phyloP scores from a whole-genome alignment of 352 stramenopile species.

The Thalassiosira oceanica region DNA sequence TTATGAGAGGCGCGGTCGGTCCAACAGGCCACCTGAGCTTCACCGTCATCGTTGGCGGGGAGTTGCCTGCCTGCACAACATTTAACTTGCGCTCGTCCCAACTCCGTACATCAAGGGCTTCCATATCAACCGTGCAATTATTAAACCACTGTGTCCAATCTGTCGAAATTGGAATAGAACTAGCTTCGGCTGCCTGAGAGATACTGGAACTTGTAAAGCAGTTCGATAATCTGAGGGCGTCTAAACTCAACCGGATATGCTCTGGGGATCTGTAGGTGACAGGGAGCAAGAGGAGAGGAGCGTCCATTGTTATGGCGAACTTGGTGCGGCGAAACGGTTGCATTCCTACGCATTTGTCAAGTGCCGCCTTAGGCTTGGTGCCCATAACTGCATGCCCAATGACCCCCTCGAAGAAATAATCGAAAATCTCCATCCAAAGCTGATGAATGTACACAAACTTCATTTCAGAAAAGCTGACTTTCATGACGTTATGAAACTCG shows the following conservation, averaged over 20 bases:
- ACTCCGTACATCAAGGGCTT: slow-evolving; percentile 43
- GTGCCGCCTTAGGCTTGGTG: slow-evolving; percentile 21
- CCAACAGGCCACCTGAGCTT: slow-evolving; percentile 63
- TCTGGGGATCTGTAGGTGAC: slow-evolving; percentile 44
- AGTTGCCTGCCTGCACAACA: slow-evolving; percentile 1
- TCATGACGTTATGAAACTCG: slow-evolving; percentile 40
- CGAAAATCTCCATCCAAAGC: slow-evolving; percentile 77
- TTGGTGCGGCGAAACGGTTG: slow-evolving; percentile 27
- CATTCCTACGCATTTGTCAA: slow-evolving; percentile 8
- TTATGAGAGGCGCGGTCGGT: slow-evolving; percentile 45
- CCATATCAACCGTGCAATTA: slow-evolving; percentile 54
- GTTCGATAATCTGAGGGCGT: slow-evolving; percentile 50
- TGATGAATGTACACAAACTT: slow-evolving; percentile 76
- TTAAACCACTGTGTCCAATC: slow-evolving; percentile 71
- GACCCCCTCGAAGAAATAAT: slow-evolving; percentile 81
- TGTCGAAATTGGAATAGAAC: too few species aligned
- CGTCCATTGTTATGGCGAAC: slow-evolving; percentile 56
- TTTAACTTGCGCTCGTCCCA: slow-evolving; percentile 56
- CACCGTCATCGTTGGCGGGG: slow-evolving; percentile 12
- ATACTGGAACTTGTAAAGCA: slow-evolving; percentile 51
- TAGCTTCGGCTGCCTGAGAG: too few species aligned
- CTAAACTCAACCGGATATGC: slow-evolving; percentile 61
- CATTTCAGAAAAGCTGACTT: slow-evolving; percentile 47
- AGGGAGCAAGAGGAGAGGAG: slow-evolving; percentile 67
- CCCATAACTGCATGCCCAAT: slow-evolving; percentile 73